A percentile compares a stretch with the other conserved stretches of the same genome.
These are phyloP conservation scores for Kurtzmaniella quercitrusa DNA, from an alignment of 1,139 yeast genomes.

Conservation along the genomic window DNA sequence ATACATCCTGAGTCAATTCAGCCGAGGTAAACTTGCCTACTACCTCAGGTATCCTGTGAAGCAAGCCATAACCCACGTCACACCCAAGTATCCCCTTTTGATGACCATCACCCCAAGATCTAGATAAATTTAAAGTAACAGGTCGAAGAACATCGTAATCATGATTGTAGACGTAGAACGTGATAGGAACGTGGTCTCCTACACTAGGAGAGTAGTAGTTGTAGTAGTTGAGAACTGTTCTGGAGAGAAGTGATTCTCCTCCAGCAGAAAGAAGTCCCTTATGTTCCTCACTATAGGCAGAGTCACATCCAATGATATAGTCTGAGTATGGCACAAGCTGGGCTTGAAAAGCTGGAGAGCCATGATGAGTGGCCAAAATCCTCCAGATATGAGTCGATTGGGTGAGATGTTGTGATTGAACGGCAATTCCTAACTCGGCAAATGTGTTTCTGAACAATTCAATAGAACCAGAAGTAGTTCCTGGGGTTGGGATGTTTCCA, in stretches of 20 bases:
- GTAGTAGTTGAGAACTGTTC: constrained; percentile 57
- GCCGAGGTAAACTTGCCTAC: constrained; percentile 43
- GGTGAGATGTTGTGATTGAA: constrained; percentile 73
- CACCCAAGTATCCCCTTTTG: constrained; percentile 81
- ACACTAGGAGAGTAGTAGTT: constrained; percentile 41
- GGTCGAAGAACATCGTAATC: constrained; percentile 84
- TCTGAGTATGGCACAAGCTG: constrained; percentile 85
- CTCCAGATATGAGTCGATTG: constrained; percentile 89
- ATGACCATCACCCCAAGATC: constrained; percentile 48
- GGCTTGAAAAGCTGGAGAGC: constrained; percentile 82
- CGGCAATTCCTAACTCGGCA: constrained; percentile 53
- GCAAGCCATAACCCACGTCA: constrained; percentile 88
- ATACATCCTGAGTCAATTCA: constrained; percentile 32
- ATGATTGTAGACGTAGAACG: constrained; percentile 81
- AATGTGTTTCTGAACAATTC: constrained; percentile 20
- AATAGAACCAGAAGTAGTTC: constrained; percentile 3
- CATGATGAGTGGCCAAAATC: constrained; percentile 65
- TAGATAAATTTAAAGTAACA: constrained; percentile 59
- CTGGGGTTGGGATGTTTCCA: constrained; percentile 5
- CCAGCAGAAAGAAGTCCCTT: constrained; percentile 67
- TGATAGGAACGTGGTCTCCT: constrained; percentile 37
- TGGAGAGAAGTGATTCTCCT: constrained; percentile 76
- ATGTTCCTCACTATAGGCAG: constrained; percentile 49
- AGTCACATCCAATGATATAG: constrained; percentile 84
- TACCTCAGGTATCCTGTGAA: constrained; percentile 79